Conservation (phyloP, 2,329 filamentous ascomycete species). For the Dothideomycetes sp. region DNA sequence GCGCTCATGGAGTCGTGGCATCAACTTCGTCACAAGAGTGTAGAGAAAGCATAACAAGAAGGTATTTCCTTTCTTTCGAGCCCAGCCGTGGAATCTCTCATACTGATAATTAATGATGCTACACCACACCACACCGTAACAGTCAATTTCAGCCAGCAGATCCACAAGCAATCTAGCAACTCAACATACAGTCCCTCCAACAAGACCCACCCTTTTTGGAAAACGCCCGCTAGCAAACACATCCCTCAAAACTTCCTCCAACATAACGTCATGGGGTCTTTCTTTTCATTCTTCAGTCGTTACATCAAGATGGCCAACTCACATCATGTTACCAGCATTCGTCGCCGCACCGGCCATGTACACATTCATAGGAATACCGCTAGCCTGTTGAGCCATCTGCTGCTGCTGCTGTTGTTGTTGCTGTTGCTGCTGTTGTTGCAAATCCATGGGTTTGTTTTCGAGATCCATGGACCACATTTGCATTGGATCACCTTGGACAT, state of each 20-base stretch:
- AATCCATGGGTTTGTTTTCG: conserved; percentile 5
- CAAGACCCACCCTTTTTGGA: neutral
- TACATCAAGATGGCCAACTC: neutral
- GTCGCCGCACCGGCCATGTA: conserved; percentile 8
- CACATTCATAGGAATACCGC: conserved; percentile 8
- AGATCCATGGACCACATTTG: conserved; percentile 31
- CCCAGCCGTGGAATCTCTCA: too few species aligned
- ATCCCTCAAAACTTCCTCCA: neutral
- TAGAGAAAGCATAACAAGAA: neutral
- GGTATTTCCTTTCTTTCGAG: too few species aligned
- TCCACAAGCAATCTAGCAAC: too few species aligned
- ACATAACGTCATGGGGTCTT: too few species aligned
- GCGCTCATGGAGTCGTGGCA: neutral
- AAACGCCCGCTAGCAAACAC: neutral
- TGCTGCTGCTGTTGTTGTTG: conserved; percentile 11
- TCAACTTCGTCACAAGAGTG: neutral
- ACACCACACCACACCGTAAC: too few species aligned
- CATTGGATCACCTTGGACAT: conserved; percentile 50
- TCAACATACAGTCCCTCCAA: too few species aligned
- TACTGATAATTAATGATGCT: too few species aligned
- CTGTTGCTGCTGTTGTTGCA: conserved; percentile 24
- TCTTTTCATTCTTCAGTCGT: neutral
- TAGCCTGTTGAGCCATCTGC: conserved; percentile 9
- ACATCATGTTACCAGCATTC: conserved; percentile 13
- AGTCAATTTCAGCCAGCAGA: too few species aligned